Percentiles rank a stretch among this genome's conserved stretches.
Conservation (phyloP, 2,329 filamentous ascomycete species). For the Dactylellina parvicollis region DNA sequence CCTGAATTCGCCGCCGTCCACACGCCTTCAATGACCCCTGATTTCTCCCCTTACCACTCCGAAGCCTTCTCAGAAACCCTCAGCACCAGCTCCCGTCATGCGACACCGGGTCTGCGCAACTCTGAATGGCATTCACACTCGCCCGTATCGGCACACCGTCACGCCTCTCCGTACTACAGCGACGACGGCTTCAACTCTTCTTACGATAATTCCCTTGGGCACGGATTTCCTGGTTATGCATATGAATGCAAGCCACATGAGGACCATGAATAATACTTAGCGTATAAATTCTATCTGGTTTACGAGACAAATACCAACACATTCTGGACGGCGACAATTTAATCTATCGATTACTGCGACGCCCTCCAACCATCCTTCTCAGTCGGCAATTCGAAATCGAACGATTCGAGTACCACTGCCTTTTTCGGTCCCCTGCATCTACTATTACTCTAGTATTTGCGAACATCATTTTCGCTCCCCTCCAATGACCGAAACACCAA, state of each 20-base stretch:
- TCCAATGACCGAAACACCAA: constrained; percentile 26
- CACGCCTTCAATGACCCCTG: constrained; percentile 48
- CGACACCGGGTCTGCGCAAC: constrained; percentile 27
- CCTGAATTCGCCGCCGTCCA: constrained; percentile 26
- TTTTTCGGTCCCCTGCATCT: constrained; percentile 9
- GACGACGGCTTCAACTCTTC: constrained; percentile 45
- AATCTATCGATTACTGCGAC: background rate
- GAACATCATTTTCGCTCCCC: background rate
- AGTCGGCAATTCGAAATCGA: constrained; percentile 9
- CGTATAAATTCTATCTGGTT: constrained; percentile 33
- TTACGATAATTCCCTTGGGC: constrained; percentile 22
- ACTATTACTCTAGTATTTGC: constrained; percentile 8
- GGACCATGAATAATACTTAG: constrained; percentile 28
- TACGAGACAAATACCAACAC: constrained; percentile 44
- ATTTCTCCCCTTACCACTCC: constrained; percentile 33
- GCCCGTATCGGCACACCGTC: constrained; percentile 23
- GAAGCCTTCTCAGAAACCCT: constrained; percentile 47
- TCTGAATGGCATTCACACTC: constrained; percentile 51
- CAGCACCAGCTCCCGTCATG: constrained; percentile 43
- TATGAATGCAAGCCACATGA: constrained; percentile 30
- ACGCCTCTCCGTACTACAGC: constrained; percentile 35
- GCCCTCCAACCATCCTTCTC: constrained; percentile 1
- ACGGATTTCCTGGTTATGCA: constrained; percentile 5
- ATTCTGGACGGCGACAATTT: background rate
- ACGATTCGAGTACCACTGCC: constrained; percentile 17